Evolutionary conservation across 129 eudicot genomes (phyloP), one percentile per base, ranked within the genome.

Genomic region (Kitagawia praeruptora): DNA sequence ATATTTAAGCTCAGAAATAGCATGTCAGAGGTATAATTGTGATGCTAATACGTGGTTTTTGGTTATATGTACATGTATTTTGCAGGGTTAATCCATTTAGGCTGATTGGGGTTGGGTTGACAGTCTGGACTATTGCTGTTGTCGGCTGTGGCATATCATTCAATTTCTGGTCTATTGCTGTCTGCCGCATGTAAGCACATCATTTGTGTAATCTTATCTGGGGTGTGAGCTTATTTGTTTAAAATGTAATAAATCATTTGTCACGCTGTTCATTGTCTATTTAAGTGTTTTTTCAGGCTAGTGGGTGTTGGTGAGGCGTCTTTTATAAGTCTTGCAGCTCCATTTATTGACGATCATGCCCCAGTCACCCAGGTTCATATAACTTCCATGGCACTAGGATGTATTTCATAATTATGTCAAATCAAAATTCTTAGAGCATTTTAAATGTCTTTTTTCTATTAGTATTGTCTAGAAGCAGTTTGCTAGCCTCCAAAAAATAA

Each of bases 241-340:
- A 38, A 39, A 25, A 39, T 39, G 56, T 38, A 53, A 72, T 51
- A 8, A 12, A 16, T 46, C 6, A 42, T 79, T 34, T n/a, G 67
- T 18, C 77, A 41, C 27, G 6, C 49, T 40, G 38, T 46, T 15
- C 41, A 58, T 75, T 12, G n/a, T 42, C 49, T 75, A 21, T 77
- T 77, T n/a, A 38, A 72, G 45, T 77, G 66, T 45, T 48, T 56
- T 44, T 70, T 51, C 79, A 95, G 97, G 98, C 83, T 95, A 70
- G 97, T 92, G 72, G 98, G 98, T 87, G 98, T 92, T 75, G 98
- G 98, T 70, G 98, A 95, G 92, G 98, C 98, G 72, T 95, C 97
- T 78, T 95, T 95, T 80, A 82, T 92, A 81, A 92, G 97, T 84
- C 98, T 95, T 86, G 98, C 98, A 70, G 97, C 98, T 82, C 98